These are phyloP conservation scores for Eleusine indica DNA, from an alignment of 176 grass and related monocot genomes.

Conservation along the genomic window DNA sequence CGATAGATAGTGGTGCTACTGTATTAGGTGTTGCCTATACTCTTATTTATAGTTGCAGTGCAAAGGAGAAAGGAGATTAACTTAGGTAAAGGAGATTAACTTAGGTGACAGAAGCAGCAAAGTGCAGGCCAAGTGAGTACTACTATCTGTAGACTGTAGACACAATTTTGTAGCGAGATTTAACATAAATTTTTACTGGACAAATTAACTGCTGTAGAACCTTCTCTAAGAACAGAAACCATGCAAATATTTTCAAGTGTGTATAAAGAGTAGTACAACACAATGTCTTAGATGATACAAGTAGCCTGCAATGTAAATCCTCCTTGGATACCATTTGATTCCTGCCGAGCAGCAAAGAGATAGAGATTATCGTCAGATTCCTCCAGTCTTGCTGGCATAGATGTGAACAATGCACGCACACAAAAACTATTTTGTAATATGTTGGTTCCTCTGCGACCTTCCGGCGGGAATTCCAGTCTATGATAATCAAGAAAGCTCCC, in stretches of 20 bases:
- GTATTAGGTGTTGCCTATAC: background rate
- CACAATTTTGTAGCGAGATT: no score
- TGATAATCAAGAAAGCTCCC: constrained; percentile 25
- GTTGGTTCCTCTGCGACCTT: constrained; percentile 12
- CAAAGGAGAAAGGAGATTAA: background rate
- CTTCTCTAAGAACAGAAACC: background rate
- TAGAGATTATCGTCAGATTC: no score
- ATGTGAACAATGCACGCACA: background rate
- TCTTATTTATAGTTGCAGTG: no score
- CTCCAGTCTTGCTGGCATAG: background rate
- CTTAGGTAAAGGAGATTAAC: background rate
- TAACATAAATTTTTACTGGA: no score
- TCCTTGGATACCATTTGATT: no score
- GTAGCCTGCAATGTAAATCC: no score
- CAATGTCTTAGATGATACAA: background rate
- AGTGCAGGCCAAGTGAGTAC: background rate
- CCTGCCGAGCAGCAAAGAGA: no score
- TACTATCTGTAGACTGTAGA: background rate
- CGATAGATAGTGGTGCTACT: background rate
- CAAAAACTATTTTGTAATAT: background rate
- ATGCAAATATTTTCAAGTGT: background rate
- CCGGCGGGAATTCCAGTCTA: constrained; percentile 14
- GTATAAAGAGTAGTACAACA: background rate
- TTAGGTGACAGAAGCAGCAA: background rate
- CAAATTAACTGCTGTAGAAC: no score